These are phyloP conservation scores for Acacia melanoxylon DNA, from an alignment of 306 rosid genomes.

Conservation along the genomic window DNA sequence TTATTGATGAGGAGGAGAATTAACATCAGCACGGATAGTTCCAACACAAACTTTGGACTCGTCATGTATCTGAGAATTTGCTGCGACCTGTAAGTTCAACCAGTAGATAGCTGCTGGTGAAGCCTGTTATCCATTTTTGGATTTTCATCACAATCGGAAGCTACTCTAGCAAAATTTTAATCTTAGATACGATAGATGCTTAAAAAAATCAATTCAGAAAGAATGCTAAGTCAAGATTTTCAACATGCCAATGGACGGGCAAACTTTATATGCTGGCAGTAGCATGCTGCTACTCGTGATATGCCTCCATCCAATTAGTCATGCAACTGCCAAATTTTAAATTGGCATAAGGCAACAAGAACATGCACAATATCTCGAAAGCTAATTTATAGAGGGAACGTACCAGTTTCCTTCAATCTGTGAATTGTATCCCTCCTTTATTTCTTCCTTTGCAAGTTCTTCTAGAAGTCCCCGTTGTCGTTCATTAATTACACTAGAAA, in stretches of 20 bases:
- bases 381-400: constrained; percentile 22
- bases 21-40: constrained; percentile 44
- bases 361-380: constrained; percentile 12
- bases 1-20: constrained; percentile 43
- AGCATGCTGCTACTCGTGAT: background rate
- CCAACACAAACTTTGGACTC: constrained; percentile 39
- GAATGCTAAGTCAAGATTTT: constrained; percentile 24
- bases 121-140: constrained; percentile 94
- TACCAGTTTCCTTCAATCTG: constrained; percentile 69
- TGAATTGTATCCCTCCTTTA: constrained; percentile 48
- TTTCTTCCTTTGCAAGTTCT: constrained; percentile 89
- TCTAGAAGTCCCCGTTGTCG: constrained; percentile 82
- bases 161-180: background rate
- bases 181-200: constrained; percentile 23
- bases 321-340: constrained; percentile 27
- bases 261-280: background rate
- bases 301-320: constrained; percentile 25
- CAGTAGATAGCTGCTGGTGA: constrained; percentile 98
- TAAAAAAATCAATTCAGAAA: constrained; percentile 14
- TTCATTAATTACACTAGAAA: constrained; percentile 66
- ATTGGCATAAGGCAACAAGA: constrained; percentile 1
- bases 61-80: constrained; percentile 39
- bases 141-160: constrained; percentile 71
- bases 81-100: constrained; percentile 70
- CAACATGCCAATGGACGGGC: background rate